These are phyloP conservation scores for Trametes meyenii DNA, from an alignment of 768 basidiomycete species.

Conservation along the genomic window DNA sequence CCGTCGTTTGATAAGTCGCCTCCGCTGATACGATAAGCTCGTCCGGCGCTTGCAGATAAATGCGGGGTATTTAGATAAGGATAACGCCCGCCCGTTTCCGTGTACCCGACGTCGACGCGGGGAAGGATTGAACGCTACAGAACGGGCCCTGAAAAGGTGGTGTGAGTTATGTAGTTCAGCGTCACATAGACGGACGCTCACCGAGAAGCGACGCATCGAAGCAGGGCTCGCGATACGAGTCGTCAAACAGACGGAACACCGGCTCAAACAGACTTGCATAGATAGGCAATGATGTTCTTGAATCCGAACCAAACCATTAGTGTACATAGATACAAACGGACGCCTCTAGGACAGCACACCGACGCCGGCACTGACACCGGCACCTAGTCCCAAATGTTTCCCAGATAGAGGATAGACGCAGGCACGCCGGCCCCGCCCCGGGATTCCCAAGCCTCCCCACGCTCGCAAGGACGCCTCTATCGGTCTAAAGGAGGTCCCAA, in stretches of 20 bases:
- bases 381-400: background rate
- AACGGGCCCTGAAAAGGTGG: no score
- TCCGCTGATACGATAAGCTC: constrained; percentile 15
- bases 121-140: no score
- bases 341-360: constrained; percentile 1
- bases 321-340: constrained; percentile 6
- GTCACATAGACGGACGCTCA: background rate
- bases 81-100: background rate
- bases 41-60: background rate
- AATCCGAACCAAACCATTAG: background rate
- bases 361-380: background rate
- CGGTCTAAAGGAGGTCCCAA: background rate
- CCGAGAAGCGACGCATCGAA: no score
- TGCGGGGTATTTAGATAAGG: constrained; percentile 2
- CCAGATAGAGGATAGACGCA: background rate
- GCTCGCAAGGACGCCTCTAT: background rate
- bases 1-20: constrained; percentile 12
- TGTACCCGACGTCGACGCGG: background rate
- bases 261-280: background rate
- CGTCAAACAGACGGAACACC: no score
- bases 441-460: background rate
- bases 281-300: constrained; percentile 4
- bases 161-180: background rate
- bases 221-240: background rate
- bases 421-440: constrained; percentile 20